A percentile compares a stretch with the other conserved stretches of the same genome.
These are phyloP conservation scores for Medicago arabica DNA, from an alignment of 306 rosid species.

Conservation along the genomic window DNA sequence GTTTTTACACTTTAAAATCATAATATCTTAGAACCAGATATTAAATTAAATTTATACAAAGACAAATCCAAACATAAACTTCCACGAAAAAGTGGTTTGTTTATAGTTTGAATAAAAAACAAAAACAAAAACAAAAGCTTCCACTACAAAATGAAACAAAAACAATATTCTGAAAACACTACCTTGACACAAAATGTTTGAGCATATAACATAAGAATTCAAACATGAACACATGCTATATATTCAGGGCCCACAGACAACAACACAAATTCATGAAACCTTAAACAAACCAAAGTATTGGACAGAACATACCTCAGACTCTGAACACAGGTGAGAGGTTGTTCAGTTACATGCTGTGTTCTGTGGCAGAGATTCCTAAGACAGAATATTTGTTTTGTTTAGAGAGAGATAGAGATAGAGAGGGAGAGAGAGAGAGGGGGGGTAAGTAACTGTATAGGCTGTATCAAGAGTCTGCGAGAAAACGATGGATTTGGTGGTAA, in stretches of 20 bases:
- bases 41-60: background rate
- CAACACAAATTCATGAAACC: conserved; percentile 1
- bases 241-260: background rate
- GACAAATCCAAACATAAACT: background rate
- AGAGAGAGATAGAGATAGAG: conserved; percentile 20
- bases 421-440: too few species aligned
- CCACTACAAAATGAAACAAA: background rate
- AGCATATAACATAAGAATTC: background rate
- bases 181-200: conserved; percentile 13
- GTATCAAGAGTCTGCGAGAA: conserved; percentile 1
- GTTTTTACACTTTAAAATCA: too few species aligned
- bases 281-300: background rate
- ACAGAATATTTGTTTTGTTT: background rate
- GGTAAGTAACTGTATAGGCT: background rate
- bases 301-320: conserved; percentile 37
- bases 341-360: conserved; percentile 5
- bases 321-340: too few species aligned
- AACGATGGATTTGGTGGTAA: conserved; percentile 15
- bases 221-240: background rate
- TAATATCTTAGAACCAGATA: too few species aligned
- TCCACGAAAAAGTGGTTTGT: background rate
- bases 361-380: conserved; percentile 33
- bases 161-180: background rate
- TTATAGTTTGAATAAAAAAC: background rate
- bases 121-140: background rate